phyloP scores from a whole-genome alignment of 768 basidiomycete species.

The Tylopilus rubrobrunneus region DNA sequence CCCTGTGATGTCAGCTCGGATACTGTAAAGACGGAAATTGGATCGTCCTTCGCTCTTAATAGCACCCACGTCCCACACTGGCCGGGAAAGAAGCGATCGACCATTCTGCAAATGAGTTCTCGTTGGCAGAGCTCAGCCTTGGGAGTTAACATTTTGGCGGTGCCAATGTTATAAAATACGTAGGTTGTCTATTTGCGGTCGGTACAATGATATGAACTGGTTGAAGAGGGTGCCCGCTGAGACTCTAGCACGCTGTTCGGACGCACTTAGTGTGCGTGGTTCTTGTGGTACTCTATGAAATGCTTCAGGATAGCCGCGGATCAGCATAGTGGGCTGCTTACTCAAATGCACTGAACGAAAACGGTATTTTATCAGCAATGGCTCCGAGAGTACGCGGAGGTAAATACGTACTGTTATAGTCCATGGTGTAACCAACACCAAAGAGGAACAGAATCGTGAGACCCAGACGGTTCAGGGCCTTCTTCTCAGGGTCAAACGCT shows the following conservation, averaged over 20 bases:
- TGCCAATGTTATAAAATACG: conserved; percentile 8
- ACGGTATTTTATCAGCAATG: conserved; percentile 8
- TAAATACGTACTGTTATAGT: conserved; percentile 77
- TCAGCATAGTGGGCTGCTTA: conserved; percentile 37
- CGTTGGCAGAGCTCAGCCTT: conserved; percentile 2
- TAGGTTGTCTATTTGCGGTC: conserved; percentile 23
- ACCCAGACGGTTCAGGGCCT: conserved; percentile 56
- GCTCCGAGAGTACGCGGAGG: background rate
- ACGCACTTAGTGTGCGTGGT: conserved; percentile 66
- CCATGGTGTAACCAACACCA: conserved; percentile 69
- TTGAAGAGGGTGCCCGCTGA: conserved; percentile 1
- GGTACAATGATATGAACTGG: conserved; percentile 20
- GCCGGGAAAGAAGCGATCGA: background rate
- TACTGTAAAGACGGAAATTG: background rate
- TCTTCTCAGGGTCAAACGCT: conserved; percentile 73
- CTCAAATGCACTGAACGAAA: conserved; percentile 71
- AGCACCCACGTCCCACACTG: background rate
- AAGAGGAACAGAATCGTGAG: conserved; percentile 61
- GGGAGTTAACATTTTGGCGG: background rate
- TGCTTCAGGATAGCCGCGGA: conserved; percentile 21
- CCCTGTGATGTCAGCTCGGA: conserved; percentile 2
- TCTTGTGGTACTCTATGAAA: conserved; percentile 80
- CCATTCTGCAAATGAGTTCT: background rate
- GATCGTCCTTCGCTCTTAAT: background rate
- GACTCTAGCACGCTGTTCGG: background rate